Evolutionary conservation across 2,329 filamentous ascomycete genomes (phyloP).

Genomic region (Emydomyces testavorans): DNA sequence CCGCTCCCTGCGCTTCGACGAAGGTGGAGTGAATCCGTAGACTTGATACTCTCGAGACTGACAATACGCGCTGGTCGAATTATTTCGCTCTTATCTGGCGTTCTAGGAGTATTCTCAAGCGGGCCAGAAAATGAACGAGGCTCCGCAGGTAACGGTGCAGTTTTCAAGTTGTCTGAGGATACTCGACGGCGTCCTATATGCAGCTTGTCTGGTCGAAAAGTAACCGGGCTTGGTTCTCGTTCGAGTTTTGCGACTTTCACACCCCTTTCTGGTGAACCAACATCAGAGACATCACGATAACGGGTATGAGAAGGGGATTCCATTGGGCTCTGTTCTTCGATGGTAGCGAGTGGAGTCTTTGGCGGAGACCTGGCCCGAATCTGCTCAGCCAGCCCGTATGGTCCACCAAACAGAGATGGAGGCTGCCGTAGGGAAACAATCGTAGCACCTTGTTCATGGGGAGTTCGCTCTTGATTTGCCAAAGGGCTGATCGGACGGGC

Average conservation of each 20-base stretch:
- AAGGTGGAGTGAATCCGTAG: constrained; percentile 6
- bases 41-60: constrained; percentile 7
- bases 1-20: constrained; percentile 60
- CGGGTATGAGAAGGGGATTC: constrained; percentile 32
- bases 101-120: constrained; percentile 3
- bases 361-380: constrained; percentile 25
- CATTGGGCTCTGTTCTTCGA: constrained; percentile 41
- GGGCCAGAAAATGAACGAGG: constrained; percentile 5
- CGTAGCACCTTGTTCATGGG: not conserved
- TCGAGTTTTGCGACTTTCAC: constrained; percentile 29
- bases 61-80: constrained; percentile 1
- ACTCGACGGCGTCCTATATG: not conserved
- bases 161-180: not conserved
- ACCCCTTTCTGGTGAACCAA: constrained; percentile 33
- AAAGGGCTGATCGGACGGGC: not conserved
- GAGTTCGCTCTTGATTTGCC: not conserved
- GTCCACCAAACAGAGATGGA: constrained; percentile 28
- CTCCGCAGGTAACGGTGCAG: not conserved
- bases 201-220: not conserved
- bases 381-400: constrained; percentile 21
- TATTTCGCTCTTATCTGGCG: constrained; percentile 1
- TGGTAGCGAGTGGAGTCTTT: constrained; percentile 39
- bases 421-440: constrained; percentile 14
- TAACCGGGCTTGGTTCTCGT: constrained; percentile 24
- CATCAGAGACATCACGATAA: constrained; percentile 33